Conservation (phyloP, 164 flowering plant genomes). For the Magnolia officinalis region DNA sequence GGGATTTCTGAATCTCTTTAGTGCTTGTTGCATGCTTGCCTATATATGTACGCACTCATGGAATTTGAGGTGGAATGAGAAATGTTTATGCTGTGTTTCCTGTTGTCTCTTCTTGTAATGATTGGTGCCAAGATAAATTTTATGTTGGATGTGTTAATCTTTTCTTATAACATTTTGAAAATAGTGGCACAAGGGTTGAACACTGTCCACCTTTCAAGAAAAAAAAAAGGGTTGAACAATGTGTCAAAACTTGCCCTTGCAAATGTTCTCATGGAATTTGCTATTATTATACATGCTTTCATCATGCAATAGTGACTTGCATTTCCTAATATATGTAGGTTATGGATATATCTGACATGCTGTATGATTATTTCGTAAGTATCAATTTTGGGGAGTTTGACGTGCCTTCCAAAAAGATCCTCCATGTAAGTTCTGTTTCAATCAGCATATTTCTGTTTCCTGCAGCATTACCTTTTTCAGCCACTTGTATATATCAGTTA, state of each 20-base stretch:
- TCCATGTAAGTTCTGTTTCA: conserved; percentile 36
- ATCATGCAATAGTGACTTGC: not conserved
- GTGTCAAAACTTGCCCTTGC: not conserved
- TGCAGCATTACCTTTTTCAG: not conserved
- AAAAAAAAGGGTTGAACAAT: not conserved
- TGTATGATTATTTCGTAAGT: conserved; percentile 43
- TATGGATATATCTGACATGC: conserved; percentile 59
- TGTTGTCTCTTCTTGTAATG: not conserved
- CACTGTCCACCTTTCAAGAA: not conserved
- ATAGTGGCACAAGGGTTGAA: not conserved
- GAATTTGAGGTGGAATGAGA: not conserved
- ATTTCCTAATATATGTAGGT: conserved; percentile 36
- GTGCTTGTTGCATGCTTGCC: too few species aligned
- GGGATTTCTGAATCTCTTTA: too few species aligned
- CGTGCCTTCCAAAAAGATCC: conserved; percentile 13
- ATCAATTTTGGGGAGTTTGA: conserved; percentile 37
- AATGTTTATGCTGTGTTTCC: not conserved
- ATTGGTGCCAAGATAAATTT: not conserved
- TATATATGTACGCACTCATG: too few species aligned
- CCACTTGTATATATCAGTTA: not conserved
- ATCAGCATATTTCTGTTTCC: not conserved
- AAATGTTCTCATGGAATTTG: not conserved
- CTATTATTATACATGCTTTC: not conserved
- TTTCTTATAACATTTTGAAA: not conserved
- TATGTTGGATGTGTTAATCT: not conserved